Evolutionary conservation across 1,139 yeast species (phyloP), one percentile per base, ranked within the genome.

Genomic region (Diutina siamensis): DNA sequence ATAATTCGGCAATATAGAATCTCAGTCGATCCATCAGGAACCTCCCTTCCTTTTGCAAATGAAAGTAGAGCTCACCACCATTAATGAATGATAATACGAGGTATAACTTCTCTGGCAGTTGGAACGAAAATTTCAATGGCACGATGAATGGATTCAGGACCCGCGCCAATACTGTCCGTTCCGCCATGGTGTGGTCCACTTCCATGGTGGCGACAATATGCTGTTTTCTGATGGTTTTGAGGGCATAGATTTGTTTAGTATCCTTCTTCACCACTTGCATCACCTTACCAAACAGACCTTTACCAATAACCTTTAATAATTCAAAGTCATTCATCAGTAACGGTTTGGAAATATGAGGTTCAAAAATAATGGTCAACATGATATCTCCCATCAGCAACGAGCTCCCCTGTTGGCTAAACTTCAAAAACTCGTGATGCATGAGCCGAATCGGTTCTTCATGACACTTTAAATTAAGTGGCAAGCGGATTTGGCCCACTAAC

Each of bases 211-310:
- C 42, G 18, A 38, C 32, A 25, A 38, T 38, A 17, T 38, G 42
- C 20, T 38, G 88, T 60, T 92, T 92, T 54, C 97, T 75, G 52
- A 92, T 79, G 0, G 97, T 88, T 61, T 92, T 92, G 60, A 92
- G 70, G 2, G 98, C 98, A 62, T 92, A 92, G 35, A 92, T 82
- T 59, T 89, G 94, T 52, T 83, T 83, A 10, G 98, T 92, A 63
- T 92, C 97, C 55, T 85, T 85, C 65, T 92, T 92, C 49, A 88
- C 80, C 42, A 92, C 98, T 64, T 92, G 98, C 97, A 92, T 92
- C 48, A 92, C 98, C 63, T 94, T 92, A 47, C 98, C 98, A 63
- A 92, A 94, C 2, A 97, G 87, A 2, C 98, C 98, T 61, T 92
- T 92, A 44, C 98, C 98, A 48, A 92, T 87, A 19, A 92, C 98